phyloP scores from a whole-genome alignment of 2,329 filamentous ascomycete species.

The Epichloe glyceriae region DNA sequence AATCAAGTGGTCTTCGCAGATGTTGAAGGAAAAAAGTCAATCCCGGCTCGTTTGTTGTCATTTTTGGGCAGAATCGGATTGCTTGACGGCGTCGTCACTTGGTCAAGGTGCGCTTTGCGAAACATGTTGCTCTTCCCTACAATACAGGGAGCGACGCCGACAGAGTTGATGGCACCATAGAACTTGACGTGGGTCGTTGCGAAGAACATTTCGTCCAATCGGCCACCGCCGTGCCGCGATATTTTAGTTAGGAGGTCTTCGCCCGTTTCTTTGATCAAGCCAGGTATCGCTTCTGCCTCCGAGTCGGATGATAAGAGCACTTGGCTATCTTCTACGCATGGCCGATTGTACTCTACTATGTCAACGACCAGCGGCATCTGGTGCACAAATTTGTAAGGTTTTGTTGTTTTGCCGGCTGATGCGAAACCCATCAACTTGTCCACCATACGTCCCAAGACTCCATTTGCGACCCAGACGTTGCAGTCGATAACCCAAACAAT shows the following conservation, averaged over 20 bases:
- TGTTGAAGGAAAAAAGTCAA: conserved; percentile 94
- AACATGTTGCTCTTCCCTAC: conserved; percentile 99
- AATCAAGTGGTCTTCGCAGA: conserved; percentile 95
- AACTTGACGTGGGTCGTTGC: conserved; percentile 91
- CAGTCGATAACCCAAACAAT: conserved; percentile 93
- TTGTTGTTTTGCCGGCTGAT: conserved; percentile 31
- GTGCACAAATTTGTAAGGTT: conserved; percentile 82
- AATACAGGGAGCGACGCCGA: conserved; percentile 80
- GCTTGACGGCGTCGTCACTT: conserved; percentile 42
- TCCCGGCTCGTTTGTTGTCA: conserved; percentile 43
- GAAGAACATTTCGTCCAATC: conserved; percentile 91
- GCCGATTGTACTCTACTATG: conserved; percentile 25
- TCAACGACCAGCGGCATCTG: conserved; percentile 88
- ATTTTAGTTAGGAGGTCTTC: conserved; percentile 17
- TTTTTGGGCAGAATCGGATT: conserved; percentile 30
- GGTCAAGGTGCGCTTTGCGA: conserved; percentile 76
- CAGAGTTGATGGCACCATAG: conserved; percentile 92
- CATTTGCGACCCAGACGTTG: conserved; percentile 81
- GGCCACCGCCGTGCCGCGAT: conserved; percentile 50
- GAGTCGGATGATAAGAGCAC: conserved; percentile 22
- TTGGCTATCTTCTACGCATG: conserved; percentile 11
- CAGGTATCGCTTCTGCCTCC: conserved; percentile 12
- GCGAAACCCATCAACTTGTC: conserved; percentile 65
- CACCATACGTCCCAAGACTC: conserved; percentile 77
- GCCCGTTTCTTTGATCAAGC: background rate